phyloP scores from a whole-genome alignment of 225 moss, liverwort and hornwort species.

The Pseudoscleropodium purum region DNA sequence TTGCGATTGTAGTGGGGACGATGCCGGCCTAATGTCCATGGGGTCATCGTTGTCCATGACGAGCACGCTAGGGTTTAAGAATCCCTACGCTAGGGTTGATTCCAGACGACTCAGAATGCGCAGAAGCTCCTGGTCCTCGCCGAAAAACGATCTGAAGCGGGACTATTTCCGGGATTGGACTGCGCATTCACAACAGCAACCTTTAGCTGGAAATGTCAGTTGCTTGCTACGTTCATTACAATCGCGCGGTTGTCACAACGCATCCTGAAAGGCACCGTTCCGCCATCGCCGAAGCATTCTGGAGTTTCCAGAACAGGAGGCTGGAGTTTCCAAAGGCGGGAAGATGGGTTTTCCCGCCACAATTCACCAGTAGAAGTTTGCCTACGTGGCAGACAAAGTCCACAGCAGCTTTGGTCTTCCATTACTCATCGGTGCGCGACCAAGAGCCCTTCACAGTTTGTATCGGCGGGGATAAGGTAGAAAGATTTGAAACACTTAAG shows the following conservation, averaged over 20 bases:
- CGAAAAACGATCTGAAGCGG: neutral
- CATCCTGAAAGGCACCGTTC: neutral
- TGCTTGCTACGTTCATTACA: neutral
- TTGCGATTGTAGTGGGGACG: slow-evolving; percentile 22
- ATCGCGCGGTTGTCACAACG: neutral
- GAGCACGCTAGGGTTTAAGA: neutral
- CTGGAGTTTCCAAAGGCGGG: neutral
- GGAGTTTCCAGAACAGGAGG: neutral
- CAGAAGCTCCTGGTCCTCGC: neutral
- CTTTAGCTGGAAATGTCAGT: neutral
- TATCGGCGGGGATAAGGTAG: too few species aligned
- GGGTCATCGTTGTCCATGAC: slow-evolving; percentile 23
- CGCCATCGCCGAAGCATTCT: neutral
- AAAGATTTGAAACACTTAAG: too few species aligned
- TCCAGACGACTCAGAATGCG: neutral
- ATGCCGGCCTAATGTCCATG: neutral
- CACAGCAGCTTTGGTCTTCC: too few species aligned
- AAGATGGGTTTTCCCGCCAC: slow-evolving; percentile 4
- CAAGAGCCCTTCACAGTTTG: too few species aligned
- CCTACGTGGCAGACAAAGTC: neutral
- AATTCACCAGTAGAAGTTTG: neutral
- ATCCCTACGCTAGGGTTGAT: slow-evolving; percentile 2
- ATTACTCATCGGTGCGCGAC: neutral
- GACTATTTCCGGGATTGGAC: neutral
- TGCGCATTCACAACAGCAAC: neutral